Percentiles rank a stretch among this genome's conserved stretches.
Conservation (phyloP, 805 yeast species). For the Saturnispora silvae region DNA sequence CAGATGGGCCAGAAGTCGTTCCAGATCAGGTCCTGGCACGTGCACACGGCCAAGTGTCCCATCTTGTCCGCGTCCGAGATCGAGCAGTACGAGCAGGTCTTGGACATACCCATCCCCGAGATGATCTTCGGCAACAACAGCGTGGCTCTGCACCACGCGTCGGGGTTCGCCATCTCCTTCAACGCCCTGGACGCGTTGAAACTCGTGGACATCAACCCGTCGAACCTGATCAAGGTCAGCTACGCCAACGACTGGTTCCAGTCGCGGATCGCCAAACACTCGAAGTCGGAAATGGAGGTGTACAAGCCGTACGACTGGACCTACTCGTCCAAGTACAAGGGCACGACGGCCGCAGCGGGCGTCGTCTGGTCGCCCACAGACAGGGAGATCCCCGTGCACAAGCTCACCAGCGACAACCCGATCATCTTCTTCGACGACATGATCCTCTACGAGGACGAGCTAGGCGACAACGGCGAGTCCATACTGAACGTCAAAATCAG, state of each 20-base stretch:
- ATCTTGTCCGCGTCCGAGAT: constrained; percentile 67
- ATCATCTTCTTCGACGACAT: constrained; percentile 84
- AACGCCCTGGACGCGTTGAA: constrained; percentile 70
- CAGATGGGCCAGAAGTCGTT: too few species aligned
- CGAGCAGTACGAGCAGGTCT: constrained; percentile 49
- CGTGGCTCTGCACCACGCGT: constrained; percentile 31
- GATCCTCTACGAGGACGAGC: constrained; percentile 84
- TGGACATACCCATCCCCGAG: constrained; percentile 84
- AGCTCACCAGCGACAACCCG: constrained; percentile 63
- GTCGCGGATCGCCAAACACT: constrained; percentile 27
- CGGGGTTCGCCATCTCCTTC: constrained; percentile 39
- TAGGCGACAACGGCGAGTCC: constrained; percentile 92
- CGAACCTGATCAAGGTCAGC: constrained; percentile 53
- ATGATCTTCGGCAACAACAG: constrained; percentile 90
- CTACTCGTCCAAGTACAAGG: constrained; percentile 71
- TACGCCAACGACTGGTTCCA: constrained; percentile 78
- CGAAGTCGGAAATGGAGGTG: constrained; percentile 33
- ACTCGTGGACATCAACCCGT: constrained; percentile 38
- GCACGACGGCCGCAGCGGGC: constrained; percentile 30
- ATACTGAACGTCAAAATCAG: constrained; percentile 69
- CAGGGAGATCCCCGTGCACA: constrained; percentile 52
- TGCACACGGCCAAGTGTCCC: constrained; percentile 62
- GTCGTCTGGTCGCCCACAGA: constrained; percentile 21
- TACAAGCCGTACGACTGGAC: constrained; percentile 95
- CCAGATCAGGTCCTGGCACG: too few species aligned